phyloP scores from a whole-genome alignment of 2,329 filamentous ascomycete species.

The Cladorrhinum sp. region DNA sequence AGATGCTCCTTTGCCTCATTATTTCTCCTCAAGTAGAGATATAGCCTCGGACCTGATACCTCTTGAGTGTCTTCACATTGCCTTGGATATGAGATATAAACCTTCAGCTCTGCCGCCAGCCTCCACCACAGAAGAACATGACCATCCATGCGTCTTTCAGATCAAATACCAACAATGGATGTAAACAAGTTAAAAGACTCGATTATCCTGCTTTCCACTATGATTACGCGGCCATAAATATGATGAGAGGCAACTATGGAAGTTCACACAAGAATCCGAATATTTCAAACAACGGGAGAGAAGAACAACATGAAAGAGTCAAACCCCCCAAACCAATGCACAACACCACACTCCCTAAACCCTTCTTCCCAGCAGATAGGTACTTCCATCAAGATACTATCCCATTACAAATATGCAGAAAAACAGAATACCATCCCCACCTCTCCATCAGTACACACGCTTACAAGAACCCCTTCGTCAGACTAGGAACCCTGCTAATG shows the following conservation, averaged over 20 bases:
- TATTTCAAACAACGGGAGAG: not conserved
- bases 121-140: too few species aligned
- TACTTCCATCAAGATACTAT: not conserved
- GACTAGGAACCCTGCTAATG: slow-evolving; percentile 60
- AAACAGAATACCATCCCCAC: not conserved
- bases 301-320: not conserved
- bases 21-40: not conserved
- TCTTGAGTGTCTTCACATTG: too few species aligned
- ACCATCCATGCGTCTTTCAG: too few species aligned
- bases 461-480: slow-evolving; percentile 76
- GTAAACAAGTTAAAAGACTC: not conserved
- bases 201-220: not conserved
- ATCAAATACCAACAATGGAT: too few species aligned
- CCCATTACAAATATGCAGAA: slow-evolving; percentile 1
- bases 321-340: not conserved
- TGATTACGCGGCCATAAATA: not conserved
- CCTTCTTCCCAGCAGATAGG: not conserved
- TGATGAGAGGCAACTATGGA: not conserved
- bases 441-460: not conserved
- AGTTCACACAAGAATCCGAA: not conserved
- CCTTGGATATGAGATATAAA: too few species aligned
- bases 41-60: not conserved
- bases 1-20: too few species aligned
- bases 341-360: not conserved
- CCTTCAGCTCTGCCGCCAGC: too few species aligned